Percentiles rank a stretch among this genome's conserved stretches.
phyloP scores from a whole-genome alignment of 306 rosid species.

The Prunus davidiana region DNA sequence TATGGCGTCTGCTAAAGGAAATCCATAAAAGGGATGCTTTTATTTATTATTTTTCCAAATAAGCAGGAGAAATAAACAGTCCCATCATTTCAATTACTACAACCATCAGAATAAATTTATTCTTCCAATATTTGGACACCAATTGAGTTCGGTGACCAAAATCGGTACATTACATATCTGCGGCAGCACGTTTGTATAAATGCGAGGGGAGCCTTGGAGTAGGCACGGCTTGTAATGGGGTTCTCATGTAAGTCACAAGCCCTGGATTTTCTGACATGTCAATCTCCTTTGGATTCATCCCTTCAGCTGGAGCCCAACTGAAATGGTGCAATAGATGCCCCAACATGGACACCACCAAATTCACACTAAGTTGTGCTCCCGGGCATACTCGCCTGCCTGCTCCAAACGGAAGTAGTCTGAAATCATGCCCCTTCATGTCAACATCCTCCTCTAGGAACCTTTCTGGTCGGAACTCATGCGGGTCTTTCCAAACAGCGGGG shows the following conservation, averaged over 20 bases:
- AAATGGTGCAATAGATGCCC: slow-evolving; percentile 82
- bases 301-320: slow-evolving; percentile 30
- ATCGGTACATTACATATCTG: slow-evolving; percentile 41
- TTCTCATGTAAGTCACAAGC: slow-evolving; percentile 69
- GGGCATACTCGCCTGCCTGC: slow-evolving; percentile 90
- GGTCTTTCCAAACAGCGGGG: slow-evolving; percentile 64
- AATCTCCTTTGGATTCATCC: slow-evolving; percentile 52
- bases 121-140: too few relatives aligned
- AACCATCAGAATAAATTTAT: too few relatives aligned
- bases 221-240: slow-evolving; percentile 65
- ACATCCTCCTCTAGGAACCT: slow-evolving; percentile 83
- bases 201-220: slow-evolving; percentile 68
- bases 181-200: slow-evolving; percentile 59
- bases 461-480: slow-evolving; percentile 73
- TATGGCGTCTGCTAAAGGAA: too few relatives aligned
- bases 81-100: too few relatives aligned
- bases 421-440: slow-evolving; percentile 91
- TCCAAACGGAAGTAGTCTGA: slow-evolving; percentile 72
- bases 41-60: too few relatives aligned
- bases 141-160: too few relatives aligned
- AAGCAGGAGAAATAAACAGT: too few relatives aligned
- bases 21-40: too few relatives aligned
- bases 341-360: slow-evolving; percentile 74
- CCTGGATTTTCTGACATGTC: slow-evolving; percentile 87
- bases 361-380: slow-evolving; percentile 79